Evolutionary conservation across 352 stramenopile genomes (phyloP).

Genomic region (Phytophthora crassamura): DNA sequence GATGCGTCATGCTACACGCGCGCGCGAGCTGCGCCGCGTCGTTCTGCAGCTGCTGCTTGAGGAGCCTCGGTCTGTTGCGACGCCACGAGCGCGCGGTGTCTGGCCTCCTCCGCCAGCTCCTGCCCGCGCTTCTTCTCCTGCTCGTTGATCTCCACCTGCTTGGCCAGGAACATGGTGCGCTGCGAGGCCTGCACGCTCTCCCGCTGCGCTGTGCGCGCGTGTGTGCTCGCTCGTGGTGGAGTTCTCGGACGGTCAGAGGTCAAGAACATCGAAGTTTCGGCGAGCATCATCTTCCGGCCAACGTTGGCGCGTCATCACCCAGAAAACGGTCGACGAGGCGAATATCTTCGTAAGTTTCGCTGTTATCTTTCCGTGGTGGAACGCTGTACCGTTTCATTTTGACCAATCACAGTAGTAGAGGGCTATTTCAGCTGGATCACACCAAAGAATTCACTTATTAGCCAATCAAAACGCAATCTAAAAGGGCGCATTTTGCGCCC

Average conservation of each 20-base stretch:
- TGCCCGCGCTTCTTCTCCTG: conserved; percentile 80
- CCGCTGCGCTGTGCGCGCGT: conserved; percentile 73
- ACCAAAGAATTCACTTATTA: no score
- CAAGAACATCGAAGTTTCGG: no score
- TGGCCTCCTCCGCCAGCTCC: conserved; percentile 70
- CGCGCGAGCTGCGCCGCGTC: conserved; percentile 75
- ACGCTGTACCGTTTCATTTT: no score
- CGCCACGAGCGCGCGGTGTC: conserved; percentile 59
- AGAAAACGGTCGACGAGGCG: not conserved
- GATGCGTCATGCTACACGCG: conserved; percentile 76
- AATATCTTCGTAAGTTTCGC: no score
- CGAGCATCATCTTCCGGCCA: not conserved
- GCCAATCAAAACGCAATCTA: no score
- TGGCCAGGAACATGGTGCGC: conserved; percentile 64
- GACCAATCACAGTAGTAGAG: no score
- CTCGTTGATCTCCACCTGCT: no score
- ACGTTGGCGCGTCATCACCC: not conserved
- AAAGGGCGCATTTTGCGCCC: no score
- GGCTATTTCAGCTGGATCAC: no score
- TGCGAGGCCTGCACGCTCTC: conserved; percentile 78
- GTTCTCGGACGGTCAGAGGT: no score
- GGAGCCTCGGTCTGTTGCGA: conserved; percentile 75
- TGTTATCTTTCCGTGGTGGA: no score
- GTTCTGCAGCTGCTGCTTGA: conserved; percentile 74
- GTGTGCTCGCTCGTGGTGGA: no score